Percentiles rank a stretch among this genome's conserved stretches.
phyloP scores from a whole-genome alignment of 345 rosid genomes.

The Citrus inodora region DNA sequence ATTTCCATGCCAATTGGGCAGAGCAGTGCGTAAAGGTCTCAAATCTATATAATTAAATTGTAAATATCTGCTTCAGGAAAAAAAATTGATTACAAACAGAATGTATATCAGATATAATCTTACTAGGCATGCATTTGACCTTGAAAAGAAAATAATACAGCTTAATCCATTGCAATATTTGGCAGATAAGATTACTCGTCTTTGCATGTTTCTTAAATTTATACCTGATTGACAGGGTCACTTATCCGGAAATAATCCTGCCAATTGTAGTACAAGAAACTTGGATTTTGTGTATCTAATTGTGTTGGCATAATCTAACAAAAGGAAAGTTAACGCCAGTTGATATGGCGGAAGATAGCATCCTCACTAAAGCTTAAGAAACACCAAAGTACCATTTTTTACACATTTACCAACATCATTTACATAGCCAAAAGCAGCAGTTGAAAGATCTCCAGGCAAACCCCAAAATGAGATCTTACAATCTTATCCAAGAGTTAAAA shows the following conservation, averaged over 20 bases:
- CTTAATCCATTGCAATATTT: not conserved
- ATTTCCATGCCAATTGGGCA: not conserved
- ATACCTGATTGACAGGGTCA: not conserved
- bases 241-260: not conserved
- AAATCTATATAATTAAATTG: too few relatives aligned
- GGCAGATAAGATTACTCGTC: not conserved
- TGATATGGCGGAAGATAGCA: not conserved
- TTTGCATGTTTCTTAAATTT: not conserved
- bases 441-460: constrained; percentile 38
- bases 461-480: constrained; percentile 54
- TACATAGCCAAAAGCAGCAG: constrained; percentile 18
- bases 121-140: not conserved
- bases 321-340: not conserved
- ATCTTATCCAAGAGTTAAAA: constrained; percentile 16
- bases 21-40: not conserved
- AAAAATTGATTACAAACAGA: too few relatives aligned
- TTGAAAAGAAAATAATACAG: not conserved
- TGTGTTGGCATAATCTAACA: not conserved
- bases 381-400: not conserved
- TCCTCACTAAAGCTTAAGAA: not conserved
- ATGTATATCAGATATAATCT: not conserved
- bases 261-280: not conserved
- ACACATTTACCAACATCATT: constrained; percentile 4
- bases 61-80: not conserved
- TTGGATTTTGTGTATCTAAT: not conserved